phyloP scores from a whole-genome alignment of 345 rosid genomes.

The Ceriops decandra region DNA sequence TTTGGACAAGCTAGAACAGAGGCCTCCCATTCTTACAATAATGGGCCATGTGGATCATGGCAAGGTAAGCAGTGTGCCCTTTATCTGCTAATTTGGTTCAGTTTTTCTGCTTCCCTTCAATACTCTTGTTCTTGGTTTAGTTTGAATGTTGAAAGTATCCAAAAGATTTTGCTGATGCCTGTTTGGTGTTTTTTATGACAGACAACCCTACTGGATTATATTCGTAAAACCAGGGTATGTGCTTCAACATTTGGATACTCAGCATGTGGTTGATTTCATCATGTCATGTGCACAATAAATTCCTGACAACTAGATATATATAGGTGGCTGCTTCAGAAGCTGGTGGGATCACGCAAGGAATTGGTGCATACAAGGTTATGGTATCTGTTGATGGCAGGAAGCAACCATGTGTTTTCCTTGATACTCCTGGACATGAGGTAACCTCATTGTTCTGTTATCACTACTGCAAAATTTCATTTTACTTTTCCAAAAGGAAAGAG shows the following conservation, averaged over 20 bases:
- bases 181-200: constrained; percentile 39
- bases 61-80: constrained; percentile 46
- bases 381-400: constrained; percentile 78
- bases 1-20: constrained; percentile 76
- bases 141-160: background rate
- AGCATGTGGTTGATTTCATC: constrained; percentile 9
- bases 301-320: constrained; percentile 29
- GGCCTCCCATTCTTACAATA: constrained; percentile 98
- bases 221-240: constrained; percentile 91
- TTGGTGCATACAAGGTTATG: constrained; percentile 84
- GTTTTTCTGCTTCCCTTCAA: background rate
- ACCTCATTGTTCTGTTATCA: constrained; percentile 7
- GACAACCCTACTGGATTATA: constrained; percentile 92
- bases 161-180: constrained; percentile 31
- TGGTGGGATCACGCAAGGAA: constrained; percentile 98
- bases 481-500: too few relatives aligned
- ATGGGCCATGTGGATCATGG: constrained; percentile 99
- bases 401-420: constrained; percentile 89
- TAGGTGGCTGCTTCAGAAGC: constrained; percentile 97
- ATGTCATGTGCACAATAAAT: constrained; percentile 12
- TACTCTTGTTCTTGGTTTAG: background rate
- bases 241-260: constrained; percentile 9
- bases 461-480: background rate
- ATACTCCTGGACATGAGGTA: constrained; percentile 99
- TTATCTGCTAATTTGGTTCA: background rate